phyloP scores from a whole-genome alignment of 192 early-diverging fungal species.

The Radiomyces spectabilis region DNA sequence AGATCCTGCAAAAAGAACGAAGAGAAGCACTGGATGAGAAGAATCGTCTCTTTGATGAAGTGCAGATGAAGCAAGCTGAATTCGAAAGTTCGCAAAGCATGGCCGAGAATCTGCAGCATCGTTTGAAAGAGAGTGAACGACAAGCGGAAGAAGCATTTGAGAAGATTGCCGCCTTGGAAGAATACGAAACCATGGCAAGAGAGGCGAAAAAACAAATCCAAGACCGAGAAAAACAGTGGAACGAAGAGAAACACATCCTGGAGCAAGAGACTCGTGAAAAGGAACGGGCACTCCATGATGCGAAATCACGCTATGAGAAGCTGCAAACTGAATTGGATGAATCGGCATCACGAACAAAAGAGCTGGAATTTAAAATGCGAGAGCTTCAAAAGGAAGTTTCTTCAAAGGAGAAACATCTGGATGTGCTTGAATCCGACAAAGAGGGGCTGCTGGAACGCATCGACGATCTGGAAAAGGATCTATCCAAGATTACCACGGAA shows the following conservation, averaged over 20 bases:
- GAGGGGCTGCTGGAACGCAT: slow-evolving; percentile 7
- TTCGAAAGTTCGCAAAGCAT: slow-evolving; percentile 51
- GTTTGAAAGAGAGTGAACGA: slow-evolving; percentile 36
- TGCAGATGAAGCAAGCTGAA: slow-evolving; percentile 52
- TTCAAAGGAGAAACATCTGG: slow-evolving; percentile 10
- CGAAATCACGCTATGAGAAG: slow-evolving; percentile 17
- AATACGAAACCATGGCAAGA: slow-evolving; percentile 34
- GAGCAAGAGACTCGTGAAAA: slow-evolving; percentile 37
- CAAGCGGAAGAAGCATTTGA: slow-evolving; percentile 47
- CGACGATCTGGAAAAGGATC: slow-evolving; percentile 1
- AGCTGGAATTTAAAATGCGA: slow-evolving; percentile 6
- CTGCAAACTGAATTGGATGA: slow-evolving; percentile 24
- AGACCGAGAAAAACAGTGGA: slow-evolving; percentile 32
- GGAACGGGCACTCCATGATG: slow-evolving; percentile 8
- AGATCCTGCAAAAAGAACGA: slow-evolving; percentile 35
- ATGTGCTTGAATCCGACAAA: slow-evolving; percentile 9
- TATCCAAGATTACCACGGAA: background rate
- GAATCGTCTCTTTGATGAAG: slow-evolving; percentile 43
- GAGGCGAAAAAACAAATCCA: slow-evolving; percentile 24
- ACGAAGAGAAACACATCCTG: slow-evolving; percentile 14
- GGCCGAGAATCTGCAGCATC: slow-evolving; percentile 47
- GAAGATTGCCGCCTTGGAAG: slow-evolving; percentile 38
- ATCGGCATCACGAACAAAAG: slow-evolving; percentile 18
- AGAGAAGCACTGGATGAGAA: slow-evolving; percentile 38
- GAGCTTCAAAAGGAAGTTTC: slow-evolving; percentile 23